phyloP scores from a whole-genome alignment of 2,329 filamentous ascomycete species.

The Sporothrix luriei region DNA sequence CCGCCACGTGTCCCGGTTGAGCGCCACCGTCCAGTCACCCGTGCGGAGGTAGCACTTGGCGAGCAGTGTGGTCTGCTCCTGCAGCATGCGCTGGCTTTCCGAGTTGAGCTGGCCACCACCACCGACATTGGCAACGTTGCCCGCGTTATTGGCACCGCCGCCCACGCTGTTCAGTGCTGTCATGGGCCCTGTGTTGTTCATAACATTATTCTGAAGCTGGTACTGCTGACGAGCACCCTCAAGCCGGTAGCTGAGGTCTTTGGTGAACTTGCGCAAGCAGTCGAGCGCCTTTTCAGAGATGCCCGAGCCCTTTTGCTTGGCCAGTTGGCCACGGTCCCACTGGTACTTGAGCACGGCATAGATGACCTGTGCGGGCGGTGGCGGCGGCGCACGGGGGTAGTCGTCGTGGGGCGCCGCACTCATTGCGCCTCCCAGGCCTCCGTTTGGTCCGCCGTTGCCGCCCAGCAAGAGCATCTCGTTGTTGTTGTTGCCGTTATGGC shows the following conservation, averaged over 20 bases:
- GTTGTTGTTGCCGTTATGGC: conserved; percentile 27
- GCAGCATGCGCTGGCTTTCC: conserved; percentile 56
- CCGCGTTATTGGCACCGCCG: conserved; percentile 30
- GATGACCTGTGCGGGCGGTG: conserved; percentile 71
- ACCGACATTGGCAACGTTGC: conserved; percentile 40
- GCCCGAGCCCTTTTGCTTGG: conserved; percentile 47
- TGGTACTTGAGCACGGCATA: conserved; percentile 98
- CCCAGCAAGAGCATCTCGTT: conserved; percentile 27
- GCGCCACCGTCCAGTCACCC: conserved; percentile 88
- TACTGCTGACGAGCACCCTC: conserved; percentile 58
- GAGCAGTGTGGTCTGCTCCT: conserved; percentile 70
- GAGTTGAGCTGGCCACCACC: conserved; percentile 46
- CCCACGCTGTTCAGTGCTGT: conserved; percentile 32
- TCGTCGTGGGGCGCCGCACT: conserved; percentile 29
- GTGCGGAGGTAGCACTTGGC: conserved; percentile 96
- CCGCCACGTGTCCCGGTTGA: conserved; percentile 88
- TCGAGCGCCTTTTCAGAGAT: conserved; percentile 59
- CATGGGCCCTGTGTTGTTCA: conserved; percentile 29
- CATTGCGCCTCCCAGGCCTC: not conserved
- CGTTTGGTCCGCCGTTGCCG: conserved; percentile 19
- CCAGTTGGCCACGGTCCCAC: conserved; percentile 80
- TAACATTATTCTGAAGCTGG: conserved; percentile 49
- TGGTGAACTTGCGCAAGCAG: conserved; percentile 63
- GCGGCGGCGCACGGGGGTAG: conserved; percentile 29
- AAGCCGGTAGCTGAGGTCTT: conserved; percentile 58